These are phyloP conservation scores for Penicillium antarcticum DNA, from an alignment of 495 filamentous ascomycete genomes.

Conservation along the genomic window DNA sequence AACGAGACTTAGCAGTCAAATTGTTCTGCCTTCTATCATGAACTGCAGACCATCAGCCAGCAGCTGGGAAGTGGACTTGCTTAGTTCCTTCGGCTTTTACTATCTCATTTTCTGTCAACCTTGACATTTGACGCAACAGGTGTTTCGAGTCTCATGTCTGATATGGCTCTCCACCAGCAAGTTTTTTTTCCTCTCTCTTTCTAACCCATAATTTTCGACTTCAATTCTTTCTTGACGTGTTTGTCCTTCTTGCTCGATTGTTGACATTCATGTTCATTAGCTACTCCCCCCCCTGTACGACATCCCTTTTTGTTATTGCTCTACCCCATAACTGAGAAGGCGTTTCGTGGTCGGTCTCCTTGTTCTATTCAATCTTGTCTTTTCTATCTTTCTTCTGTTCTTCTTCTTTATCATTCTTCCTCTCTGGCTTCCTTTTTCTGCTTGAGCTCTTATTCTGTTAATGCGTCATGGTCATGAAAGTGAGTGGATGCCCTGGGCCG, in stretches of 20 bases:
- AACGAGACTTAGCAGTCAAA: neutral
- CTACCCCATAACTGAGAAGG: slow-evolving; percentile 1
- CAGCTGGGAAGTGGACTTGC: neutral
- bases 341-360: slow-evolving; percentile 6
- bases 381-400: neutral
- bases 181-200: neutral
- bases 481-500: slow-evolving; percentile 3
- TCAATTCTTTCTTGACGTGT: neutral
- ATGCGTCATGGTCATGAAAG: slow-evolving; percentile 14
- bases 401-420: neutral
- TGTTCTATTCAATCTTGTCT: neutral
- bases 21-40: neutral
- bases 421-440: neutral
- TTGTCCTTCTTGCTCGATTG: neutral
- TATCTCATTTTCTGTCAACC: neutral
- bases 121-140: neutral
- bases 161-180: neutral
- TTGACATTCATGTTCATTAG: neutral
- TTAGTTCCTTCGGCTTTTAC: neutral
- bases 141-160: neutral
- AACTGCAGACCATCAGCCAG: neutral
- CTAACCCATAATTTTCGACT: slow-evolving; percentile 1
- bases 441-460: slow-evolving; percentile 2
- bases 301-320: neutral
- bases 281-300: slow-evolving; percentile 9